Evolutionary conservation across 805 yeast genomes (phyloP), one percentile per base, ranked within the genome.

Genomic region (Candida corydali): DNA sequence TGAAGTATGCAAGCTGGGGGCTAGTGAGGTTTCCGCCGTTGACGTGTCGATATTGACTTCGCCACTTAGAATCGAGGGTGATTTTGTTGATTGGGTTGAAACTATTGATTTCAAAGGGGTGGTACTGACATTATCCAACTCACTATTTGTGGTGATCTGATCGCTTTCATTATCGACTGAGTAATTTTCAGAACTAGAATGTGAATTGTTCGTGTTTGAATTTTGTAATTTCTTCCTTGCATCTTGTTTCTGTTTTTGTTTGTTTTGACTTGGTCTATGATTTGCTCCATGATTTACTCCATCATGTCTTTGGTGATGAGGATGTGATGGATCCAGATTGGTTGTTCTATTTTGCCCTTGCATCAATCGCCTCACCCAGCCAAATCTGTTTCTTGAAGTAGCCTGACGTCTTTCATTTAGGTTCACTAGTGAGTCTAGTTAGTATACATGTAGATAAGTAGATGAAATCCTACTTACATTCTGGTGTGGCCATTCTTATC

Each of bases 11-110:
- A 50, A 39, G 24, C 70, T 64, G 5, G 78, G 76, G 9, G 75
- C 67, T 9, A 72, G 51, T 3, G 78, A 72, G 3, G 78, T 73
- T 42, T 72, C 74, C 3, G 74, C 68, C 1, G 78, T 72, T 2
- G 76, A 68, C 5, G 73, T 68, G 44, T 62, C 59, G 43, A 70
- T 54, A 40, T 41, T 38, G 32, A 42, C 52, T 39, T 67, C 73
- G 9, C 46, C 50, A 40, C 70, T 65, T 26, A 67, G 45, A 5
- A 66, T 57, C 2, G 70, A 63, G 0, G 71, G 66, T 2, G 70
- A 49, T 36, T 56, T 59, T 5, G 70, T 63, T 5, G 72, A 65
- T 11, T 62, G 65, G 5, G 50, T 44, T 1, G 75, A 65, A 3
- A 69, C 55, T 7, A 70, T 51, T 22, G 77, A 73, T 39, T 71